Evolutionary conservation across 2,329 filamentous ascomycete species (phyloP).

Genomic region (Exophiala calicioides): DNA sequence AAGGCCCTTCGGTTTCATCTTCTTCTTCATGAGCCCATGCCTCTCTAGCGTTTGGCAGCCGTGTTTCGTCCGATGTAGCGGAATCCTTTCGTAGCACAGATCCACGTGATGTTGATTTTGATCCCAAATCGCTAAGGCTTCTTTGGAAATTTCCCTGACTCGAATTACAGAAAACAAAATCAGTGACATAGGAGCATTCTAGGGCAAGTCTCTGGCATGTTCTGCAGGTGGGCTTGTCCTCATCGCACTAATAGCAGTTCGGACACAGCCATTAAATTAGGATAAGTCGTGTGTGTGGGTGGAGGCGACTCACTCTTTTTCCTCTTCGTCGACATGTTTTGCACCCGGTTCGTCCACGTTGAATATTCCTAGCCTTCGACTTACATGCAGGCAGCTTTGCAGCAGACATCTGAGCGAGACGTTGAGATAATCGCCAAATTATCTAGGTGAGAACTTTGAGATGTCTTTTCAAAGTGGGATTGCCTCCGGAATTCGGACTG

Average conservation of each 20-base stretch:
- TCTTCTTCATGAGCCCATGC: neutral
- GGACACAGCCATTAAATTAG: neutral
- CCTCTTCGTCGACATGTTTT: neutral
- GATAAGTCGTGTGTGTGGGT: neutral
- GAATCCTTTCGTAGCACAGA: too few relatives aligned
- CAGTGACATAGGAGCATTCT: conserved; percentile 5
- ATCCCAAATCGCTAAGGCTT: neutral
- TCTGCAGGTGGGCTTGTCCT: conserved; percentile 7
- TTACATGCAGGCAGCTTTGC: neutral
- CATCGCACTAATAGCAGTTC: conserved; percentile 9
- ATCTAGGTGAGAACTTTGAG: too few relatives aligned
- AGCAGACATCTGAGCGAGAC: too few relatives aligned
- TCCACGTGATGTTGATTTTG: too few relatives aligned
- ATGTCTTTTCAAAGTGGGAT: too few relatives aligned
- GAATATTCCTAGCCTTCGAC: neutral
- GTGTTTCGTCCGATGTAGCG: neutral
- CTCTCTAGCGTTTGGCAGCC: neutral
- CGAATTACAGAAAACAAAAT: conserved; percentile 3
- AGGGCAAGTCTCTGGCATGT: conserved; percentile 10
- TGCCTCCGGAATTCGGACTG: too few relatives aligned
- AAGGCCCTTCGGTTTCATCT: neutral
- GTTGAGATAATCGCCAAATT: too few relatives aligned
- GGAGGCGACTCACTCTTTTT: neutral
- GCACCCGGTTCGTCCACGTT: neutral
- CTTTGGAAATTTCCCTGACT: neutral